These are phyloP conservation scores for Blastocystis sp. DNA, from an alignment of 352 stramenopile species.

Conservation along the genomic window DNA sequence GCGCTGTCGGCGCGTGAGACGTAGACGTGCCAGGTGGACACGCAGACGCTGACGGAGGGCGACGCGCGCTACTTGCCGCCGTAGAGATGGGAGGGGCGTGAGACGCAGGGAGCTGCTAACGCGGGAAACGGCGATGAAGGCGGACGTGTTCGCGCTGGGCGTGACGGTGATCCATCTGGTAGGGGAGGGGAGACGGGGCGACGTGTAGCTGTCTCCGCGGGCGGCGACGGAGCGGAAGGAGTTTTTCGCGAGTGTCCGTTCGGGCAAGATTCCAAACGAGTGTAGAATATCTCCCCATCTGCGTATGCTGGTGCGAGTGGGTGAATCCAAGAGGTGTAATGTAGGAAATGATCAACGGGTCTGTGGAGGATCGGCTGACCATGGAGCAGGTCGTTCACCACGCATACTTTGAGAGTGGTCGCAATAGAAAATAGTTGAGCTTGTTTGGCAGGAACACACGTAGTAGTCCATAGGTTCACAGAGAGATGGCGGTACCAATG, in stretches of 20 bases:
- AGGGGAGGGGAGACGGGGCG: neutral
- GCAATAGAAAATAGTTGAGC: neutral
- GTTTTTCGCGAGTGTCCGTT: slow-evolving; percentile 19
- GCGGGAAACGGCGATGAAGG: neutral
- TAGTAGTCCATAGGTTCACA: no score
- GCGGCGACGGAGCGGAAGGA: neutral
- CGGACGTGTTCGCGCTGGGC: slow-evolving; percentile 38
- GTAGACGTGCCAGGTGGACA: neutral
- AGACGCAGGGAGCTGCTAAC: slow-evolving; percentile 30
- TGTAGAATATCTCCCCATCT: slow-evolving; percentile 37
- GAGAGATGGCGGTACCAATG: no score
- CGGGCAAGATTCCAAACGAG: slow-evolving; percentile 1
- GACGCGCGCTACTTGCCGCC: slow-evolving; percentile 4
- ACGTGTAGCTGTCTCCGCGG: neutral
- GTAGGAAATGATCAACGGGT: slow-evolving; percentile 20
- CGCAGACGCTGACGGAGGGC: neutral
- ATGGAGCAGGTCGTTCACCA: slow-evolving; percentile 33
- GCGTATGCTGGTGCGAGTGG: neutral
- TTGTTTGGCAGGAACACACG: no score
- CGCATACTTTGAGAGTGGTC: slow-evolving; percentile 1
- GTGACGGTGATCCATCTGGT: slow-evolving; percentile 20
- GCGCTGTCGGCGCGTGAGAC: neutral
- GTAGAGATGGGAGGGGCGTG: neutral
- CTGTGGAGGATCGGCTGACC: neutral
- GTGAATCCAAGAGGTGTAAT: neutral